These are phyloP conservation scores for Stagonosporopsis cucurbitacearum DNA, from an alignment of 2,329 filamentous ascomycete species.

Conservation along the genomic window DNA sequence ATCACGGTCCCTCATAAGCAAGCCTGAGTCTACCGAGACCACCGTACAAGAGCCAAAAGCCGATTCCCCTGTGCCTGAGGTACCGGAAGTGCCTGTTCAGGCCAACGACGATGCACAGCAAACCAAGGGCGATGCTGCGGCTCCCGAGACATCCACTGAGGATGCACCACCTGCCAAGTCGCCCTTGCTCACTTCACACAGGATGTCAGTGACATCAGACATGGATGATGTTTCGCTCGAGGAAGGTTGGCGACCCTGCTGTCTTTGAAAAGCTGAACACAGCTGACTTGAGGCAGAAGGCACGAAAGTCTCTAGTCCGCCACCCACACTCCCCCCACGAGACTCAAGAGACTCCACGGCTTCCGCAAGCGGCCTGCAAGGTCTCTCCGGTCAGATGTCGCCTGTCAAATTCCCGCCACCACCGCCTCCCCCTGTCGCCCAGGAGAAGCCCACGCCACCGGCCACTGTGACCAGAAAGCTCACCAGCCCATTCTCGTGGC, in stretches of 20 bases:
- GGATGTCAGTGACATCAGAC: slow-evolving; percentile 61
- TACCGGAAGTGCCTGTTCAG: slow-evolving; percentile 17
- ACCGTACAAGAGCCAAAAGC: slow-evolving; percentile 5
- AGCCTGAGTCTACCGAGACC: slow-evolving; percentile 35
- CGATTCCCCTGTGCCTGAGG: slow-evolving; percentile 9
- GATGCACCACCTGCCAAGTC: slow-evolving; percentile 53
- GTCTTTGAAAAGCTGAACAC: slow-evolving; percentile 11
- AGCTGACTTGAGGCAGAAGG: slow-evolving; percentile 37
- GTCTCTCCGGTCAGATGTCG: slow-evolving; percentile 74
- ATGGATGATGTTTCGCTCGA: slow-evolving; percentile 71
- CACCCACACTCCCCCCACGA: slow-evolving; percentile 64
- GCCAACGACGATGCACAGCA: slow-evolving; percentile 21
- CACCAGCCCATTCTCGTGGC: slow-evolving; percentile 63
- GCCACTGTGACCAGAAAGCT: slow-evolving; percentile 67
- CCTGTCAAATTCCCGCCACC: slow-evolving; percentile 61
- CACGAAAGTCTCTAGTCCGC: slow-evolving; percentile 31
- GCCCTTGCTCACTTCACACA: slow-evolving; percentile 59
- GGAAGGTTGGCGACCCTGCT: slow-evolving; percentile 56
- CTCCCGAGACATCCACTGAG: slow-evolving; percentile 29
- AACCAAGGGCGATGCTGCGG: slow-evolving; percentile 14
- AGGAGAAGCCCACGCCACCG: slow-evolving; percentile 39
- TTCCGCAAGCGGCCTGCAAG: slow-evolving; percentile 59
- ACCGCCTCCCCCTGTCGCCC: slow-evolving; percentile 37
- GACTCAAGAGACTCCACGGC: slow-evolving; percentile 52
- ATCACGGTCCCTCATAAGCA: slow-evolving; percentile 62